Evolutionary conservation across 2,329 filamentous ascomycete genomes (phyloP), one percentile per base, ranked within the genome.

Genomic region (Fusarium udum): DNA sequence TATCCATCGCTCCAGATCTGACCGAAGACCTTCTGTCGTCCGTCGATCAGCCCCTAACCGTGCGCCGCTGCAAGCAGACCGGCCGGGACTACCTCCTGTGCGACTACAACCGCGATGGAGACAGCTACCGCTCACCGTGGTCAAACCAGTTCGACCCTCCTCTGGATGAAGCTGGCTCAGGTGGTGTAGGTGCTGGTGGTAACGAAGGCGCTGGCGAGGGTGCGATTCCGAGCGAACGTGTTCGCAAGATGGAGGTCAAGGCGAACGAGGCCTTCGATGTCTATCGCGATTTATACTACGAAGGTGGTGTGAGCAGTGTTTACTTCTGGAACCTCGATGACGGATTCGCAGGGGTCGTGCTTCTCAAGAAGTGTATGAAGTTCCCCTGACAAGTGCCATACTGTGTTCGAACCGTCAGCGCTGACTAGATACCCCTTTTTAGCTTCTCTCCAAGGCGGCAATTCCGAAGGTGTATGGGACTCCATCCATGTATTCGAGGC

Each of bases 261-360:
- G 94, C 96, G 61, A 98, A 98, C 81, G 94, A 97, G 83, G 95
- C 95, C 11, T 97, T 99, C 84, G 96, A 99, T 83, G 91, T 98
- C 61, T 99, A 99, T 84, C 87, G 96, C 72, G 95, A 98, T 83
- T 85, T 99, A 84, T 99, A 97, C 85, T 97, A 97, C 81, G 96
- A 98, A 85, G 96, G 96, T 8, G 95, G 96, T 34, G 94, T 97
- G 69, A 96, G 94, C 77, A 97, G 93, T 80, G 96, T 98, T 43
- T 99, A 99, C 84, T 93, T 99, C 72, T 99, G 96, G 96, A 96
- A 98, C 81, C 85, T 98, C 81, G 96, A 99, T 78, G 96, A 99
- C 83, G 96, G 96, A 14, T 99, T 99, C 81, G 96, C 96, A 0
- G 96, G 96, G 2, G 96, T 98, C 5, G 95, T 99, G 63, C 84